Evolutionary conservation across 345 rosid species (phyloP), one percentile per base, ranked within the genome.

Genomic region (Populus alba): DNA sequence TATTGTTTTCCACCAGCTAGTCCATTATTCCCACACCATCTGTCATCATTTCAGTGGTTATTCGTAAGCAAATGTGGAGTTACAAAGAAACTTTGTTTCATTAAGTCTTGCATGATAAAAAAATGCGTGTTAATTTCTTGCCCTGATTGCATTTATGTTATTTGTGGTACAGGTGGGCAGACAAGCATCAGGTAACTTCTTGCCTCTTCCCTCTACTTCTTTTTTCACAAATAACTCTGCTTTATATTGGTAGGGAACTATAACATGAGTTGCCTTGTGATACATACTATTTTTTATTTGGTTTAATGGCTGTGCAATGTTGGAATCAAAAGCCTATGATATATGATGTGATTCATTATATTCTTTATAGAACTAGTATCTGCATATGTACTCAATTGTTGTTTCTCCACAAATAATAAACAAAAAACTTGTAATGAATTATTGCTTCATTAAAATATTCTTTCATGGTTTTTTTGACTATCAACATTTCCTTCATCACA

Each of bases 101-200:
- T 17, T 18, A 38, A 18, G 55, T 29, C 17, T 38, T 76, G 3
- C 25, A 23, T 68, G 29, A 55, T 65, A 20, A 45, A 7, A 7
- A 72, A 11, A 7, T 49, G 17, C 68, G 22, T 75, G 69, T 66
- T 33, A 7, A 27, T 66, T 74, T 70, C 71, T 71, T 71, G 22
- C 69, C 37, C 74, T 77, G 69, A 74, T n/a, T 20, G 37, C 53
- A 39, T 81, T 57, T 79, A 73, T 81, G 12, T 70, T 69, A 33
- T 62, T 79, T 78, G 33, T 78, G 81, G 23, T 66, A 74, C 78
- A 80, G 82, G 82, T 69, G 82, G 82, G 25, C 78, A 80, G 49
- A 80, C 82, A 61, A 80, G 71, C 67, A 80, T 80, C 71, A 80
- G 78, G 82, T 80, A 69, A 68, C 12, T 22, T 39, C 29, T 79